phyloP scores from a whole-genome alignment of 148 eudicot species.

The Pouteria glomerata region DNA sequence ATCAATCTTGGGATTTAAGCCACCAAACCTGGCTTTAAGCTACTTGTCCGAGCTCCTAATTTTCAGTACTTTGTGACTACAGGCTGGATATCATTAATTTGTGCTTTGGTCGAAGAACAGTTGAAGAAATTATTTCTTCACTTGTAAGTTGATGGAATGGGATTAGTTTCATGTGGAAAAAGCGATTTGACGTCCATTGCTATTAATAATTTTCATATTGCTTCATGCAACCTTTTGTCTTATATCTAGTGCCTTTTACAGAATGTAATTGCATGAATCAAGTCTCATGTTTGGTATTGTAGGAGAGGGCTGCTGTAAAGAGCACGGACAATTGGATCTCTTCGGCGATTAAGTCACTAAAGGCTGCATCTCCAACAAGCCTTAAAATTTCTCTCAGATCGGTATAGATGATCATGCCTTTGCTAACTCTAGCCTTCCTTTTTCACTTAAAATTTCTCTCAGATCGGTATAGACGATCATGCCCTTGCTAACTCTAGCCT shows the following conservation, averaged over 20 bases:
- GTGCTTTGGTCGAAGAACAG: slow-evolving; percentile 64
- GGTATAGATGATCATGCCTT: slow-evolving; percentile 33
- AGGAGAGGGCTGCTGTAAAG: slow-evolving; percentile 59
- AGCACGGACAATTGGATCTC: slow-evolving; percentile 61
- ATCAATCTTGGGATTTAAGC: not conserved
- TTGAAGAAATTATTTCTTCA: slow-evolving; percentile 71
- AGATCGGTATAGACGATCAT: slow-evolving; percentile 56
- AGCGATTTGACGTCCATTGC: not conserved
- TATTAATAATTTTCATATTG: not conserved
- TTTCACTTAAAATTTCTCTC: slow-evolving; percentile 63
- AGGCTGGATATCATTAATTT: slow-evolving; percentile 64
- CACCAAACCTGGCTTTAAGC: not conserved
- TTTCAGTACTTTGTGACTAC: slow-evolving; percentile 14
- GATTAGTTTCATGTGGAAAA: not conserved
- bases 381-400: slow-evolving; percentile 86
- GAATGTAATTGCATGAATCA: not conserved
- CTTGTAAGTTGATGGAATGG: slow-evolving; percentile 51
- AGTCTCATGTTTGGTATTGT: slow-evolving; percentile 13
- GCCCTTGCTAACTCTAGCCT: not conserved
- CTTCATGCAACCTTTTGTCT: not conserved
- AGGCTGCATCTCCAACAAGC: slow-evolving; percentile 87
- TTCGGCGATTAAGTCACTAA: slow-evolving; percentile 59
- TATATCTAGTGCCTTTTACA: not conserved
- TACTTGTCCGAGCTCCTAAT: not conserved
- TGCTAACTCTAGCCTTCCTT: not conserved